Evolutionary conservation across 2,329 filamentous ascomycete species (phyloP).

Genomic region (Amauroascus verrucosus): DNA sequence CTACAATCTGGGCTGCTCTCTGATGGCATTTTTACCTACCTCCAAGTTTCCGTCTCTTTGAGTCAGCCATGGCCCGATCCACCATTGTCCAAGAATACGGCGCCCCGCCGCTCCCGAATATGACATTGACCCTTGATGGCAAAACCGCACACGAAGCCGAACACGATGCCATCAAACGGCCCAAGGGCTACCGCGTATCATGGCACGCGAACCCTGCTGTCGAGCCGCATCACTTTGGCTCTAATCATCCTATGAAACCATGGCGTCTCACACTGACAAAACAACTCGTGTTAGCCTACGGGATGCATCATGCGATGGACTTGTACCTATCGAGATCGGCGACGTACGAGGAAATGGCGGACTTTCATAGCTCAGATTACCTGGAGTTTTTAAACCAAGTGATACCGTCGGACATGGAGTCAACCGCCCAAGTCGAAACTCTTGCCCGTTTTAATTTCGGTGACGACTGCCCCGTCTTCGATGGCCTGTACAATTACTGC

Average conservation of each 20-base stretch:
- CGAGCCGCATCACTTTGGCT: slow-evolving; percentile 93
- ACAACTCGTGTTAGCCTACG: slow-evolving; percentile 85
- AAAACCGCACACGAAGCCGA: slow-evolving; percentile 47
- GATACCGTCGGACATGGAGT: slow-evolving; percentile 59
- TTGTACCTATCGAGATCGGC: slow-evolving; percentile 76
- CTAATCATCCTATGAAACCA: slow-evolving; percentile 97
- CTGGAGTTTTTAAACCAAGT: slow-evolving; percentile 75
- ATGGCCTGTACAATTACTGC: slow-evolving; percentile 90
- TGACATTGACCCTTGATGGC: slow-evolving; percentile 40
- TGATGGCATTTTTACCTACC: background rate
- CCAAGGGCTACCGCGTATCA: slow-evolving; percentile 81
- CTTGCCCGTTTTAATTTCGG: slow-evolving; percentile 71
- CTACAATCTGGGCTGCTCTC: background rate
- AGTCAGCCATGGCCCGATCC: slow-evolving; percentile 31
- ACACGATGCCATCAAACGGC: slow-evolving; percentile 60
- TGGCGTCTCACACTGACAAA: slow-evolving; percentile 95
- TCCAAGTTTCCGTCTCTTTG: background rate
- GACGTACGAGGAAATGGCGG: slow-evolving; percentile 73
- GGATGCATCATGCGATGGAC: slow-evolving; percentile 95
- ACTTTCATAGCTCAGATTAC: slow-evolving; percentile 83
- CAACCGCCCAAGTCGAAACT: slow-evolving; percentile 46
- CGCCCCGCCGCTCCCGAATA: slow-evolving; percentile 27
- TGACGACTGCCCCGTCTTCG: slow-evolving; percentile 92
- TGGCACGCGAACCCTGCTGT: slow-evolving; percentile 93
- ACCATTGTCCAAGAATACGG: slow-evolving; percentile 43